Percentiles rank a stretch among this genome's conserved stretches.
phyloP scores from a whole-genome alignment of 495 filamentous ascomycete genomes.

The Trypethelium eluteriae region DNA sequence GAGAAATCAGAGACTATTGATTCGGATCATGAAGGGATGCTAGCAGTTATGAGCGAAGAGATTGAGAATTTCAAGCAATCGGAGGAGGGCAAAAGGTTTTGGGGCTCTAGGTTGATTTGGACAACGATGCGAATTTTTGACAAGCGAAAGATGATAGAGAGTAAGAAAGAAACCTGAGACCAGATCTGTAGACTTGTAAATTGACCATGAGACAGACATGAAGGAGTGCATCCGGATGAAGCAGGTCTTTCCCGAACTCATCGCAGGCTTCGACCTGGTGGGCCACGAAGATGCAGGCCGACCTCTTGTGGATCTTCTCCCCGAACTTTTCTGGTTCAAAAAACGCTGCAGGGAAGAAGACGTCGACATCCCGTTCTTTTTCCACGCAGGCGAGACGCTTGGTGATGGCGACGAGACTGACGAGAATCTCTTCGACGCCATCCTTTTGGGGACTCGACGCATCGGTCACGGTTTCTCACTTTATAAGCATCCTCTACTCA shows the following conservation, averaged over 20 bases:
- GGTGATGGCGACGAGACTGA: constrained; percentile 70
- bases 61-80: constrained; percentile 65
- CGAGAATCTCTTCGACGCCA: constrained; percentile 81
- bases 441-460: constrained; percentile 76
- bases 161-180: constrained; percentile 20
- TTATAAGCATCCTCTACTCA: constrained; percentile 83
- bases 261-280: constrained; percentile 83
- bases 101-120: constrained; percentile 86
- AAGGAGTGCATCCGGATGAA: constrained; percentile 77
- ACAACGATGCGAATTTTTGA: constrained; percentile 57
- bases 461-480: constrained; percentile 85
- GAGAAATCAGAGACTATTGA: constrained; percentile 54
- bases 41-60: constrained; percentile 66
- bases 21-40: constrained; percentile 54
- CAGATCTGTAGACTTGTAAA: neutral
- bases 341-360: constrained; percentile 71
- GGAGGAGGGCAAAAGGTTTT: constrained; percentile 65
- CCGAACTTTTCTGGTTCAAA: constrained; percentile 85
- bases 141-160: constrained; percentile 59
- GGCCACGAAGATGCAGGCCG: constrained; percentile 76
- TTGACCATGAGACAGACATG: constrained; percentile 46
- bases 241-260: constrained; percentile 62
- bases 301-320: constrained; percentile 65
- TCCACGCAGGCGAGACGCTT: constrained; percentile 82
- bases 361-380: constrained; percentile 88